Base-by-base conservation (phyloP, 208 protist species). In the Wallacemonas rigidus region DNA sequence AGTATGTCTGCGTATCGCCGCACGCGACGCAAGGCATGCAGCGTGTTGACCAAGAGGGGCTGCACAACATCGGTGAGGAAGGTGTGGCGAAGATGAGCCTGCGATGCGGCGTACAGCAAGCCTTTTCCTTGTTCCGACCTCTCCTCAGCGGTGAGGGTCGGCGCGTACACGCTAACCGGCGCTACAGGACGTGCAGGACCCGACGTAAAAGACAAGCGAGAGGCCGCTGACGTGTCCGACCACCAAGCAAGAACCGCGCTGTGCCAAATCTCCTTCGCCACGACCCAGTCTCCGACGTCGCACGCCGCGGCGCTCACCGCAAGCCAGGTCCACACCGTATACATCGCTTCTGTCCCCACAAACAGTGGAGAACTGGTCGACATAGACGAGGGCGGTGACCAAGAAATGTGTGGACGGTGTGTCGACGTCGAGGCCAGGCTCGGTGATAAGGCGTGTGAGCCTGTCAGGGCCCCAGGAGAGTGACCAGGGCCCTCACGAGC, bases 11-110 rank as follows among this genome's bases (percentile, higher is more conserved):
- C 5, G 56, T 91, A 89, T 3, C 82, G 80, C 5, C 78, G 73
- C 40, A 82, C 80, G 41, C 81, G 71, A 9, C 88, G 85, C 26
- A 93, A 77, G 2, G 77, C 76, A 65, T 84, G 74, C 8, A 93
- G 78, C 3, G 79, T 62, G 58, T 80, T 80, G 36, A 82, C 82
- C 38, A 91, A 61, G n/a, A 90, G 12, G 14, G 51, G 57, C 74
- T 72, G 75, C 6, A 71, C 72, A 14, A 86, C 69, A 47, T 70
- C 67, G 38, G 51, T 6, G 45, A 76, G 60, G 40, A 65, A 65
- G n/a, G 41, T 4, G 17, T 65, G 40, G 41, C 60, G 60, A n/a
- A 11, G 14, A 0, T 17, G 67, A 17, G 40, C 67, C 61, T 12
- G 55, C 56, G 17, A 11, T n/a, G 15, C n/a, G 54, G 12, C 15